Conservation (phyloP, 495 filamentous ascomycete genomes). For the Staphylotrichum longicolle region DNA sequence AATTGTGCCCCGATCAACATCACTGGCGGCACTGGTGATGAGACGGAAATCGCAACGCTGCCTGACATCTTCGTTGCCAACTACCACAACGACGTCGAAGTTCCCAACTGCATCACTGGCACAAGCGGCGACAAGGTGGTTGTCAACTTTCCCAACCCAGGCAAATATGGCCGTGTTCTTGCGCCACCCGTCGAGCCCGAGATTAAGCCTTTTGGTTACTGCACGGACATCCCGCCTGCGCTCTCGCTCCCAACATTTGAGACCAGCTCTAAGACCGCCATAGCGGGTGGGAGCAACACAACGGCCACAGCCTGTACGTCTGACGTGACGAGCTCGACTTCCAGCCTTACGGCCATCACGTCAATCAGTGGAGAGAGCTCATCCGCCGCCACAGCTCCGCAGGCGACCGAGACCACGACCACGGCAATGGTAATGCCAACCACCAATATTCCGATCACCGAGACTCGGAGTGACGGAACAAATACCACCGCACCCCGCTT, state of each 20-base stretch:
- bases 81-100: slow-evolving; percentile 29
- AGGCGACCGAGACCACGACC: not conserved
- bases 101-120: slow-evolving; percentile 22
- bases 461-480: not conserved
- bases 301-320: too few relatives aligned
- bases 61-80: slow-evolving; percentile 63
- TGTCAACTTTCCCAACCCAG: slow-evolving; percentile 30
- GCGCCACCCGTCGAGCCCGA: slow-evolving; percentile 10
- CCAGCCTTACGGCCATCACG: not conserved
- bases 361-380: not conserved
- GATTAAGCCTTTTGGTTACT: slow-evolving; percentile 16
- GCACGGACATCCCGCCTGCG: slow-evolving; percentile 13
- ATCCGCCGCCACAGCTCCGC: not conserved
- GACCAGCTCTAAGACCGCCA: not conserved
- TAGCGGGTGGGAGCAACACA: not conserved
- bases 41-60: slow-evolving; percentile 34
- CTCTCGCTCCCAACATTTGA: slow-evolving; percentile 8
- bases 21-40: slow-evolving; percentile 39
- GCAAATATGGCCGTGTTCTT: slow-evolving; percentile 24
- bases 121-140: slow-evolving; percentile 22
- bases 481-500: not conserved
- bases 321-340: too few relatives aligned
- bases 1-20: slow-evolving; percentile 56
- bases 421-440: not conserved
- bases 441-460: not conserved